These are phyloP conservation scores for Plantago ovata DNA, from an alignment of 257 asterid species.

Conservation along the genomic window DNA sequence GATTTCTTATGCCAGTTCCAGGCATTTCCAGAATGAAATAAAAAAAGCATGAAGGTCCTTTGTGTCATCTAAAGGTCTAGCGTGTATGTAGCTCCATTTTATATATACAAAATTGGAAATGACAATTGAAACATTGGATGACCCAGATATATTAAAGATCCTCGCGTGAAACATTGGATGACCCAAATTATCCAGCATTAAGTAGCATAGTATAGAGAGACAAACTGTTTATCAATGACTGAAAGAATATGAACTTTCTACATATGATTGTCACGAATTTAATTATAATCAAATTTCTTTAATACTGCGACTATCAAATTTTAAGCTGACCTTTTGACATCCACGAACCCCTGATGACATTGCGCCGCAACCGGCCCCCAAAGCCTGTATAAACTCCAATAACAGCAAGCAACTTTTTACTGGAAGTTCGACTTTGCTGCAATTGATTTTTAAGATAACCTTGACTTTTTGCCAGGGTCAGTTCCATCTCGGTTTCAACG, in stretches of 20 bases:
- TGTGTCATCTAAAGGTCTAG: neutral
- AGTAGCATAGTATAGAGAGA: neutral
- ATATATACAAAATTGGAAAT: neutral
- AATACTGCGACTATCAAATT: slow-evolving; percentile 2
- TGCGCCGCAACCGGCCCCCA: slow-evolving; percentile 74
- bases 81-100: neutral
- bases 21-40: no score
- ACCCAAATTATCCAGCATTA: slow-evolving; percentile 8
- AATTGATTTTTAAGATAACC: slow-evolving; percentile 79
- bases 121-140: neutral
- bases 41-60: neutral
- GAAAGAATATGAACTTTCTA: no score
- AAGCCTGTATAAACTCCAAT: slow-evolving; percentile 87
- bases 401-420: slow-evolving; percentile 69
- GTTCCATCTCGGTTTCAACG: slow-evolving; percentile 87
- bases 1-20: no score
- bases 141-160: neutral
- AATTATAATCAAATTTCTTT: no score
- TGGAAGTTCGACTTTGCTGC: slow-evolving; percentile 46
- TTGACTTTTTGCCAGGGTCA: slow-evolving; percentile 86
- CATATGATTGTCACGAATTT: no score
- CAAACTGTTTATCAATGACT: no score
- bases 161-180: neutral
- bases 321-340: slow-evolving; percentile 60
- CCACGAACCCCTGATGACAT: slow-evolving; percentile 74